Evolutionary conservation across 1,284 basidiomycete genomes (phyloP), one percentile per base, ranked within the genome.

Genomic region (Fistulina hepatica): DNA sequence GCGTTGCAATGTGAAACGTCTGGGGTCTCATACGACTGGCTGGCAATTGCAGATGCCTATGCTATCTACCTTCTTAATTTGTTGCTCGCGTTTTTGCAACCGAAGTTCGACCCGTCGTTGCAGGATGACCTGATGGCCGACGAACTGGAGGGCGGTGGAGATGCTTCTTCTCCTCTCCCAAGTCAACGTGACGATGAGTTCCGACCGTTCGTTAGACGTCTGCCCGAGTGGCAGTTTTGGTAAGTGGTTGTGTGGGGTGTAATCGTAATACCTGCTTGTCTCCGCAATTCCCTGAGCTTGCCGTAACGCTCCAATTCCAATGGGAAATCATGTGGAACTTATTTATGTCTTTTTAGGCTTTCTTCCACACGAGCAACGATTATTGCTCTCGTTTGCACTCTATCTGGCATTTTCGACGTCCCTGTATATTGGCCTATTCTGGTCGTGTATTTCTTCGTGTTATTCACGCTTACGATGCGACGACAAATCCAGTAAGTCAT

Each of bases 161-260:
- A 62, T 21, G 45, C 42, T 4, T 43, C 51, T 17, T 49, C 57
- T 44, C 66, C 69, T 33, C 54, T 70, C 17, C 80, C 81, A 5
- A 80, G 76, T 21, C 65, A 73, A 48, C 71, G 74, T 50, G 82
- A 90, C 51, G 91, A 94, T 47, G 94, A 97, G 55, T 95, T 97
- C 64, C 69, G 90, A 41, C 95, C 95, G 2, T 99, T 99, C 59
- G 94, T 99, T 46, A 71, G 95, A 43, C 69, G 95, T 38, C 67
- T 99, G 45, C 95, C 95, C 24, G 90, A 94, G 61, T 94, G 91
- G 85, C 88, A 94, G 56, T 91, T 91, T 57, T 85, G 92, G 93
- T 93, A 49, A 52, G 76, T 63, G 4, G 21, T 17, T 4, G 9
- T 31, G 11, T 13, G 11, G 15, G 4, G 28, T 34, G 11, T n/a